These are phyloP conservation scores for Yamadazyma tumulicola DNA, from an alignment of 805 yeast genomes.

Conservation along the genomic window DNA sequence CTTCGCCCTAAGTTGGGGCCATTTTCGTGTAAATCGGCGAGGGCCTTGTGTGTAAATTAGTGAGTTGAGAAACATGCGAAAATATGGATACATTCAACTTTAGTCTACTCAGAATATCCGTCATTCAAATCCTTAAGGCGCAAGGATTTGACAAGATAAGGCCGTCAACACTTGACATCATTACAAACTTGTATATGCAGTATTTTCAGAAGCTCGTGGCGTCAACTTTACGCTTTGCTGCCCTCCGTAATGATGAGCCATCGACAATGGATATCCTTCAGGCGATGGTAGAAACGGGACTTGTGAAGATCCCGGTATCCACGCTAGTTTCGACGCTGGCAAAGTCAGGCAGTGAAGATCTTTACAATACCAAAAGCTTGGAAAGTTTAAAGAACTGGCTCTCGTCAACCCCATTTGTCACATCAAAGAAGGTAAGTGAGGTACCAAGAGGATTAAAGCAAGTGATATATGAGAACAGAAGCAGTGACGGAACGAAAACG, in stretches of 20 bases:
- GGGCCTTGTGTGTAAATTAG: too few relatives aligned
- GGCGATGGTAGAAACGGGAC: slow-evolving; percentile 62
- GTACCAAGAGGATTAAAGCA: slow-evolving; percentile 29
- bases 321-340: slow-evolving; percentile 8
- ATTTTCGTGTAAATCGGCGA: too few relatives aligned
- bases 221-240: slow-evolving; percentile 49
- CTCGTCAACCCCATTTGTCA: slow-evolving; percentile 21
- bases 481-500: slow-evolving; percentile 19
- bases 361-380: slow-evolving; percentile 33
- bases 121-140: slow-evolving; percentile 63
- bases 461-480: slow-evolving; percentile 36
- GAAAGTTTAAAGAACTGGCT: slow-evolving; percentile 39
- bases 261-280: slow-evolving; percentile 65
- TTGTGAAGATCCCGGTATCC: slow-evolving; percentile 48
- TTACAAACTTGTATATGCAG: slow-evolving; percentile 74
- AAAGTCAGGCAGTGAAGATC: slow-evolving; percentile 6
- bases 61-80: too few relatives aligned
- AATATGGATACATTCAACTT: slow-evolving; percentile 38
- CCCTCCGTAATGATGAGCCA: slow-evolving; percentile 39
- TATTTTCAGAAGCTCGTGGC: slow-evolving; percentile 53
- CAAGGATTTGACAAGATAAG: slow-evolving; percentile 81
- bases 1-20: too few relatives aligned
- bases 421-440: slow-evolving; percentile 12
- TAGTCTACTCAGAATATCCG: slow-evolving; percentile 34
- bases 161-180: slow-evolving; percentile 64